phyloP scores from a whole-genome alignment of 192 early-diverging fungal genomes.

The Linnemannia exigua region DNA sequence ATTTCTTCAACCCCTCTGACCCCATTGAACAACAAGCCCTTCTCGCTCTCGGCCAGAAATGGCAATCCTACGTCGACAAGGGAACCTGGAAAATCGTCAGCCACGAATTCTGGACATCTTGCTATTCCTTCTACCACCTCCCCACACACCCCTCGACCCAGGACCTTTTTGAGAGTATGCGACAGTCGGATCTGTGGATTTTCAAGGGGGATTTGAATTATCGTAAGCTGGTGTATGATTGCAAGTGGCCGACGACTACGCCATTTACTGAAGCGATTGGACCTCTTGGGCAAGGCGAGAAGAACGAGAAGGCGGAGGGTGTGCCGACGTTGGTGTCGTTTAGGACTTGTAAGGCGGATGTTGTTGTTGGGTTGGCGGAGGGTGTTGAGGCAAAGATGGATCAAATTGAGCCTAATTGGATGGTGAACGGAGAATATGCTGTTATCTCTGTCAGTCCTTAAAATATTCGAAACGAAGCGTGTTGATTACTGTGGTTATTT shows the following conservation, averaged over 20 bases:
- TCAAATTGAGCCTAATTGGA: constrained; percentile 70
- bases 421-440: constrained; percentile 81
- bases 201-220: constrained; percentile 99
- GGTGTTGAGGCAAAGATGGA: constrained; percentile 69
- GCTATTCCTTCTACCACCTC: constrained; percentile 86
- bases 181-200: constrained; percentile 75
- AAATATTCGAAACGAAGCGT: too few relatives aligned
- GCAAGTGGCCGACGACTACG: constrained; percentile 86
- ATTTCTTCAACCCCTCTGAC: constrained; percentile 53
- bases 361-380: constrained; percentile 75
- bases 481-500: too few relatives aligned
- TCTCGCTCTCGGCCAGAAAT: constrained; percentile 68
- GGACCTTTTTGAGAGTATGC: constrained; percentile 73
- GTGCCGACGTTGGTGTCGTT: constrained; percentile 80
- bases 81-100: constrained; percentile 77
- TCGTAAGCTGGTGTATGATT: constrained; percentile 95
- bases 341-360: constrained; percentile 92
- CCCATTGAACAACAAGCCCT: constrained; percentile 60
- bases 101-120: constrained; percentile 91
- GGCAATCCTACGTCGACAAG: constrained; percentile 73
- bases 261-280: constrained; percentile 91
- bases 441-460: constrained; percentile 62
- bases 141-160: constrained; percentile 66
- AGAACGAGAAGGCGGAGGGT: constrained; percentile 44
- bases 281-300: constrained; percentile 63